Conservation (phyloP, 2,329 filamentous ascomycete genomes). For the Phialophora macrospora region DNA sequence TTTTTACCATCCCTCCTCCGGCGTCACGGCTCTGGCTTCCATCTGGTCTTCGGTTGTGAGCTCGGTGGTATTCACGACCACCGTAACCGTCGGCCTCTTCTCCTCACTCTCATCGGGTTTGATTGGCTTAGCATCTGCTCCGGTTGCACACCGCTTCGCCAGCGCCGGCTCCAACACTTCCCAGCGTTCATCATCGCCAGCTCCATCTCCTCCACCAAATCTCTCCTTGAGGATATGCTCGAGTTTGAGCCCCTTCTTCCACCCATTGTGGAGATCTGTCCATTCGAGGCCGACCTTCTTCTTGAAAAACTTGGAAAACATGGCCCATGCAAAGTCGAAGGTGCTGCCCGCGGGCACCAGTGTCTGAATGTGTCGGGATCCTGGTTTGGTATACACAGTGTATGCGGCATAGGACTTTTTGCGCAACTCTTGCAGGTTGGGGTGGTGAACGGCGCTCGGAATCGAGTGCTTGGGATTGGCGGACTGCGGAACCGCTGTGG, state of each 20-base stretch:
- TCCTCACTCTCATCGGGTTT: slow-evolving; percentile 38
- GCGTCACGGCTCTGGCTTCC: slow-evolving; percentile 38
- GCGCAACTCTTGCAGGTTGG: slow-evolving; percentile 45
- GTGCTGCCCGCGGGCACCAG: slow-evolving; percentile 44
- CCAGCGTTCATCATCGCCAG: slow-evolving; percentile 16
- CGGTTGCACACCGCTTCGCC: slow-evolving; percentile 36
- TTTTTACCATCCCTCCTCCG: slow-evolving; percentile 28
- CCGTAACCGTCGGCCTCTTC: slow-evolving; percentile 24
- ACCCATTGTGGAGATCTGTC: slow-evolving; percentile 50
- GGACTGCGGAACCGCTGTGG: not conserved
- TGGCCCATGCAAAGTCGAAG: slow-evolving; percentile 50
- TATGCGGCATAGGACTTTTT: slow-evolving; percentile 64
- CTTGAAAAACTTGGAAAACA: slow-evolving; percentile 64
- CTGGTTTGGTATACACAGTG: slow-evolving; percentile 52
- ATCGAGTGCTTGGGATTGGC: not conserved
- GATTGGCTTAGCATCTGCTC: not conserved
- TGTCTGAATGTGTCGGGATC: slow-evolving; percentile 43
- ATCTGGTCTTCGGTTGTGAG: slow-evolving; percentile 41
- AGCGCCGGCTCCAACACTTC: slow-evolving; percentile 17
- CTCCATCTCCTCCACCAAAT: slow-evolving; percentile 21
- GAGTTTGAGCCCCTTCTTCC: slow-evolving; percentile 34
- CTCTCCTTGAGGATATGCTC: slow-evolving; percentile 24
- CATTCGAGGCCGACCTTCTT: slow-evolving; percentile 64
- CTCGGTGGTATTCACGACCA: slow-evolving; percentile 21
- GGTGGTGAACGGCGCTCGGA: slow-evolving; percentile 54